These are phyloP conservation scores for Physaria fendleri DNA, from an alignment of 345 rosid genomes.

Conservation along the genomic window DNA sequence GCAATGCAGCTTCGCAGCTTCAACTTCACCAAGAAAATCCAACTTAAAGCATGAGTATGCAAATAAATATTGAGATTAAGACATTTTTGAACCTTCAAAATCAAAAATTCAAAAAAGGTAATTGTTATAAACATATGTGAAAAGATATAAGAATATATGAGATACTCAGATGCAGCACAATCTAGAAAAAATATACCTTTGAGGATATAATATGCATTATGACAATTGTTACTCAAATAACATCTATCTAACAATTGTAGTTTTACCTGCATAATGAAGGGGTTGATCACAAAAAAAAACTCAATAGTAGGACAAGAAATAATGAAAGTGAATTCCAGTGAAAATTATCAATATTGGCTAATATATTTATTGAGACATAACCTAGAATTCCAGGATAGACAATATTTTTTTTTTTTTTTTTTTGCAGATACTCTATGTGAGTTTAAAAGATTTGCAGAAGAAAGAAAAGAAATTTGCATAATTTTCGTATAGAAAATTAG, in stretches of 20 bases:
- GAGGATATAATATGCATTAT: constrained; percentile 70
- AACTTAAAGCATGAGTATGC: constrained; percentile 84
- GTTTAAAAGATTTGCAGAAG: no score
- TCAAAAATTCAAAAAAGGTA: constrained; percentile 1
- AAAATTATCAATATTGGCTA: neutral
- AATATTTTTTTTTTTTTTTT: no score
- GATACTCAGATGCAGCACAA: neutral
- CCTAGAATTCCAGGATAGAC: neutral
- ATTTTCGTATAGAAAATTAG: no score
- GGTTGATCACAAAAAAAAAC: neutral
- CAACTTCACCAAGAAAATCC: constrained; percentile 84
- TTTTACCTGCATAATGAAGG: constrained; percentile 47
- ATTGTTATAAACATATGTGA: neutral
- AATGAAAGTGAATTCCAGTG: neutral
- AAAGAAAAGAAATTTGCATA: no score
- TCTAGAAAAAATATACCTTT: constrained; percentile 44
- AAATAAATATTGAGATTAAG: constrained; percentile 84
- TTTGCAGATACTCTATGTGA: no score
- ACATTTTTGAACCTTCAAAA: constrained; percentile 66
- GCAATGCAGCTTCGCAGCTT: constrained; percentile 76
- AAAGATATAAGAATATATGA: no score
- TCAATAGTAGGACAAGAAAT: neutral
- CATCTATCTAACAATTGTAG: constrained; percentile 77
- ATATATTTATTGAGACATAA: neutral
- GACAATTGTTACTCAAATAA: constrained; percentile 68